Percentiles rank a stretch among this genome's conserved stretches.
Conservation (phyloP, 306 rosid genomes). For the Cucumis hystrix region DNA sequence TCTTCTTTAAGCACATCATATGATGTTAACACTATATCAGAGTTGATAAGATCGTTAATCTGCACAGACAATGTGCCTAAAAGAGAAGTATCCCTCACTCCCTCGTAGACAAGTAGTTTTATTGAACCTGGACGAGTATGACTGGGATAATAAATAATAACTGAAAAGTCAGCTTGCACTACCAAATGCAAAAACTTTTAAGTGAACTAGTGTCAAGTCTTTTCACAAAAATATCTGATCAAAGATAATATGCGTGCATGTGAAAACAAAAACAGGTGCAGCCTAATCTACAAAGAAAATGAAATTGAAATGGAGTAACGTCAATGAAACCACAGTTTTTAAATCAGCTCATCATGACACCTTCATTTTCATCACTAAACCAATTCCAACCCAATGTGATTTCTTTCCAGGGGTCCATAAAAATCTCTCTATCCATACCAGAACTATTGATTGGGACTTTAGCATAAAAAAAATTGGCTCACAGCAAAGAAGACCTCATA, state of each 20-base stretch:
- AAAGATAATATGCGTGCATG: neutral
- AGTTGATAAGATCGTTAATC: constrained; percentile 49
- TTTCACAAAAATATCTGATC: neutral
- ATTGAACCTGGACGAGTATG: constrained; percentile 77
- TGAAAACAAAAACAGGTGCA: neutral
- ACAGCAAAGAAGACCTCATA: neutral
- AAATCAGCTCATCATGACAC: neutral
- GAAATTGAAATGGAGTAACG: neutral
- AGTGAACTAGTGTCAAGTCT: neutral
- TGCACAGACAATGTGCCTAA: constrained; percentile 36
- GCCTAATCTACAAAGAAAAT: neutral
- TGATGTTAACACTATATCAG: constrained; percentile 82
- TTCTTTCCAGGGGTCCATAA: neutral
- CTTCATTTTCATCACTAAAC: neutral
- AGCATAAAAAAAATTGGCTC: neutral
- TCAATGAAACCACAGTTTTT: neutral
- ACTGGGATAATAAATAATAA: constrained; percentile 30
- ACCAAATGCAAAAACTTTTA: neutral
- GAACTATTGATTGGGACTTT: neutral
- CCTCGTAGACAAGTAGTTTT: constrained; percentile 70
- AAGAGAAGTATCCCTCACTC: constrained; percentile 57
- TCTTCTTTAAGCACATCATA: constrained; percentile 92
- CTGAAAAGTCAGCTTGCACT: constrained; percentile 19
- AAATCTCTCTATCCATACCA: neutral
- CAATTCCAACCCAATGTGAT: neutral